phyloP scores from a whole-genome alignment of 2,329 filamentous ascomycete genomes.

The Dryadomyces quercus-mongolicae region DNA sequence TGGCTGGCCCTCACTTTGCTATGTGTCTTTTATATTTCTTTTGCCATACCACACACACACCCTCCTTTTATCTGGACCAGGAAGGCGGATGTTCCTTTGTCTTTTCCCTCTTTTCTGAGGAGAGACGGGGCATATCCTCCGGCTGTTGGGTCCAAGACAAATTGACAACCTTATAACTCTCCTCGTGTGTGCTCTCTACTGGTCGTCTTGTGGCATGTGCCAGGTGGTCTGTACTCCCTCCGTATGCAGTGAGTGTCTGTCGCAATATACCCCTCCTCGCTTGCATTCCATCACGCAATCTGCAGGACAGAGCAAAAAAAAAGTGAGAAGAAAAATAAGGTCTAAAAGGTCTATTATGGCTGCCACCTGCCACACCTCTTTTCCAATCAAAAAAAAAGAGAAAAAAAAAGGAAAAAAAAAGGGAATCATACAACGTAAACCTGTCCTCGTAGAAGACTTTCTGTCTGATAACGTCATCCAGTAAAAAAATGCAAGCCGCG shows the following conservation, averaged over 20 bases:
- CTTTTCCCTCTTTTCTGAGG: not conserved
- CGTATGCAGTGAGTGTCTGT: not conserved
- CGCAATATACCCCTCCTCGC: not conserved
- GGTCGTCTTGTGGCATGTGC: too few relatives aligned
- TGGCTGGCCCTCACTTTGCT: not conserved
- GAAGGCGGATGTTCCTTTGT: not conserved
- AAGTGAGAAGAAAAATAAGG: not conserved
- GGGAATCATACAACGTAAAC: too few relatives aligned
- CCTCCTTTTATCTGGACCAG: not conserved
- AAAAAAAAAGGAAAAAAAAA: too few relatives aligned
- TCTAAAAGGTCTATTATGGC: too few relatives aligned
- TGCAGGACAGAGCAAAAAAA: not conserved
- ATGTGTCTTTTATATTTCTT: not conserved
- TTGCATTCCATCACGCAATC: not conserved
- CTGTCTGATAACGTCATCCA: too few relatives aligned
- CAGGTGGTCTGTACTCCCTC: not conserved
- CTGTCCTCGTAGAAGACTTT: too few relatives aligned
- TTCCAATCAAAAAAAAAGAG: too few relatives aligned
- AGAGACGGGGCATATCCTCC: not conserved
- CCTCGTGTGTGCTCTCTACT: too few relatives aligned
- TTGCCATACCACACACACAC: slow-evolving; percentile 1
- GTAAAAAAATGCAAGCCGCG: too few relatives aligned
- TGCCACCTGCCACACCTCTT: too few relatives aligned
- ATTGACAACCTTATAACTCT: not conserved
- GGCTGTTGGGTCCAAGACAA: not conserved